Percentiles rank a stretch among this genome's conserved stretches.
phyloP scores from a whole-genome alignment of 140 eudicot genomes.

The Anethum foeniculum region DNA sequence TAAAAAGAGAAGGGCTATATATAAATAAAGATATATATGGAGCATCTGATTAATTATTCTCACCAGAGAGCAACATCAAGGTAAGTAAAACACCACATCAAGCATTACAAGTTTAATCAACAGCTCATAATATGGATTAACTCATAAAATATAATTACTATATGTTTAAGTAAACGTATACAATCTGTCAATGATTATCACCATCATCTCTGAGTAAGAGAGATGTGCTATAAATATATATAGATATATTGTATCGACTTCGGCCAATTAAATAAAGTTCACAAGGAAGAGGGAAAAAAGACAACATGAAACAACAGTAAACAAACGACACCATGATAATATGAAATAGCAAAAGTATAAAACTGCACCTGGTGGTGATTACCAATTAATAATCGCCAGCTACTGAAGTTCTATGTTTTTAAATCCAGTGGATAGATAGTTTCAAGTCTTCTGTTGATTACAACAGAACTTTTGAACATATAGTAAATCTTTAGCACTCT shows the following conservation, averaged over 20 bases:
- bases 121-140: slow-evolving; percentile 6
- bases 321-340: slow-evolving; percentile 25
- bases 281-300: background rate
- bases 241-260: background rate
- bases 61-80: background rate
- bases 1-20: background rate
- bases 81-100: slow-evolving; percentile 6
- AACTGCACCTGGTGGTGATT: background rate
- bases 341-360: slow-evolving; percentile 15
- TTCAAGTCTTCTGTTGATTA: too few species aligned
- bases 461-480: too few species aligned
- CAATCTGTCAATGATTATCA: slow-evolving; percentile 17
- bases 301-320: slow-evolving; percentile 17
- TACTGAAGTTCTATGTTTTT: too few species aligned
- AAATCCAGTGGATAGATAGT: too few species aligned
- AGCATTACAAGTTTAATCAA: background rate
- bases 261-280: slow-evolving; percentile 10
- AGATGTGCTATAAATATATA: slow-evolving; percentile 38
- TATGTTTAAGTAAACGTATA: slow-evolving; percentile 14
- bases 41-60: background rate
- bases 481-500: too few species aligned
- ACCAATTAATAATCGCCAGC: slow-evolving; percentile 1
- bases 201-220: slow-evolving; percentile 32
- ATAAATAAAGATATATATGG: background rate
- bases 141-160: slow-evolving; percentile 2